Conservation (phyloP, 768 basidiomycete species). For the Dioszegia aurantiaca region DNA sequence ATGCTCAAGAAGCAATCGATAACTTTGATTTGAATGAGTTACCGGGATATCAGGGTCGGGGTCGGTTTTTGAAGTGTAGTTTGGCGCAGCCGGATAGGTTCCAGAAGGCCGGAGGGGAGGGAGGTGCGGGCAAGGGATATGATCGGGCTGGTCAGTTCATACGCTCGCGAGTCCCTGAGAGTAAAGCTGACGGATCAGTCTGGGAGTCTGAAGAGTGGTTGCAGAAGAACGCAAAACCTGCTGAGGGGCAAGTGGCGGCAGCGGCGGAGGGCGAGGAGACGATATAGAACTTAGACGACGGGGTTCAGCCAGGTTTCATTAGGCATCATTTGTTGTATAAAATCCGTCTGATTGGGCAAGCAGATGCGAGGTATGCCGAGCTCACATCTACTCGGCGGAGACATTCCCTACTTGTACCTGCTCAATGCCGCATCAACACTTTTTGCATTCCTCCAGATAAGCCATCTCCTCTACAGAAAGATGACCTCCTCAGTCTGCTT, state of each 20-base stretch:
- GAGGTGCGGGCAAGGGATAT: slow-evolving; percentile 18
- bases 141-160: slow-evolving; percentile 50
- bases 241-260: slow-evolving; percentile 62
- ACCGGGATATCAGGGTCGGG: slow-evolving; percentile 70
- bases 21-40: slow-evolving; percentile 95
- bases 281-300: background rate
- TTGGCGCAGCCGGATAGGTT: slow-evolving; percentile 78
- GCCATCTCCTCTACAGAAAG: no score
- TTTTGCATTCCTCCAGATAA: no score
- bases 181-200: slow-evolving; percentile 57
- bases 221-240: slow-evolving; percentile 71
- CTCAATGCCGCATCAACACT: no score
- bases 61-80: slow-evolving; percentile 60
- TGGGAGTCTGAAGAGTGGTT: slow-evolving; percentile 98
- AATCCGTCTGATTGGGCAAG: no score
- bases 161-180: background rate
- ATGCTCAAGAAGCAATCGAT: slow-evolving; percentile 95
- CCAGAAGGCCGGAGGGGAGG: slow-evolving; percentile 57
- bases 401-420: no score
- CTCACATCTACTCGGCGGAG: no score
- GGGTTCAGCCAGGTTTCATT: no score
- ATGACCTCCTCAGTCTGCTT: no score
- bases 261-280: slow-evolving; percentile 8
- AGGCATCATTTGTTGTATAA: no score
- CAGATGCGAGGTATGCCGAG: no score